Conservation (phyloP, 208 protist genomes). For the Angomonas ambiguus region DNA sequence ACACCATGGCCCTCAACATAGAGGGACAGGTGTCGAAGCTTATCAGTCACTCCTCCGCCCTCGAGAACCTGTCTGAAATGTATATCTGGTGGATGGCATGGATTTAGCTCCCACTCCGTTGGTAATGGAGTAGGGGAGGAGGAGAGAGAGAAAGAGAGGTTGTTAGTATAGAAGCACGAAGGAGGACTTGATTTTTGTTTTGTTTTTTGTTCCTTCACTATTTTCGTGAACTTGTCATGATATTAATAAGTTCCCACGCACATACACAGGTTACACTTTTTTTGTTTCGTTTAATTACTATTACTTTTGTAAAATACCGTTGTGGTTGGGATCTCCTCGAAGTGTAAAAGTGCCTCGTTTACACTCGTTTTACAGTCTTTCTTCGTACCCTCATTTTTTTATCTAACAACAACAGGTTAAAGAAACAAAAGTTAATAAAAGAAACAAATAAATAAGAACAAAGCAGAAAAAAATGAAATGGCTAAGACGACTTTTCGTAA, state of each 20-base stretch:
- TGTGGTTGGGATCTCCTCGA: neutral
- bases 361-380: neutral
- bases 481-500: slow-evolving; percentile 40
- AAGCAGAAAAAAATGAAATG: slow-evolving; percentile 58
- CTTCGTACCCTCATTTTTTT: neutral
- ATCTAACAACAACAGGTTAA: neutral
- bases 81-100: slow-evolving; percentile 97
- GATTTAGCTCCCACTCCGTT: slow-evolving; percentile 71
- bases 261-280: neutral
- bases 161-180: neutral
- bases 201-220: neutral
- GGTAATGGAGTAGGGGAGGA: too few species aligned
- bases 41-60: slow-evolving; percentile 87
- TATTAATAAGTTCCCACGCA: too few species aligned
- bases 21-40: slow-evolving; percentile 92
- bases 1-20: slow-evolving; percentile 81
- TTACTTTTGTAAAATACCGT: neutral
- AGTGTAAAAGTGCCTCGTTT: neutral
- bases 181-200: neutral
- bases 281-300: neutral
- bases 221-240: too few species aligned
- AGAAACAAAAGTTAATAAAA: slow-evolving; percentile 1
- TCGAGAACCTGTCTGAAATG: slow-evolving; percentile 92
- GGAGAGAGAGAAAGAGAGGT: neutral
- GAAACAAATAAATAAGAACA: too few species aligned